phyloP scores from a whole-genome alignment of 176 grass and related monocot genomes.

The Alloteropsis semialata region DNA sequence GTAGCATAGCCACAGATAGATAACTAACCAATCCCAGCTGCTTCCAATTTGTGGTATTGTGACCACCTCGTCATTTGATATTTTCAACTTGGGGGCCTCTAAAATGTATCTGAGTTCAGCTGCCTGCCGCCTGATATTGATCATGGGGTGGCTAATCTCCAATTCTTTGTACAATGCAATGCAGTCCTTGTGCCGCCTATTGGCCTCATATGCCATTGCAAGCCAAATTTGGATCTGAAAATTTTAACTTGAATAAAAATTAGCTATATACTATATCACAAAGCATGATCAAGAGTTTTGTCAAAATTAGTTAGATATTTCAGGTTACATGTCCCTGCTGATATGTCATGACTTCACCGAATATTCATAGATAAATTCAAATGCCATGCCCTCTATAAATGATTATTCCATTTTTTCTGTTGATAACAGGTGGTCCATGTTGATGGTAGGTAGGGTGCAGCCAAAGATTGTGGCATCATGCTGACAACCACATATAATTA shows the following conservation, averaged over 20 bases:
- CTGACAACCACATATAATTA: neutral
- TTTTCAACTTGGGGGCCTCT: conserved; percentile 95
- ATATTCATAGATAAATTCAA: neutral
- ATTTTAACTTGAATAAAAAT: neutral
- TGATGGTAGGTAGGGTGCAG: neutral
- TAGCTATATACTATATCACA: neutral
- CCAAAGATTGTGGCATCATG: neutral
- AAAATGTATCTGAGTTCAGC: conserved; percentile 92
- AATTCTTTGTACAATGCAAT: conserved; percentile 92
- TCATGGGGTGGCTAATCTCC: conserved; percentile 75
- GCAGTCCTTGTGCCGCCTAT: conserved; percentile 91
- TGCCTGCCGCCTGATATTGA: conserved; percentile 89
- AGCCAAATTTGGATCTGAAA: conserved; percentile 99
- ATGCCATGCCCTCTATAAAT: neutral
- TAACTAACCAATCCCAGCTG: conserved; percentile 87
- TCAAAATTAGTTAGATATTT: neutral
- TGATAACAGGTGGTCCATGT: neutral
- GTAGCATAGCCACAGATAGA: neutral
- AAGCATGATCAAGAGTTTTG: neutral
- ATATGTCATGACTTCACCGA: neutral
- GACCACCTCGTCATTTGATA: conserved; percentile 96
- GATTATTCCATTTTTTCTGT: neutral
- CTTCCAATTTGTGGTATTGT: conserved; percentile 93
- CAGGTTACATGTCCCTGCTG: neutral
- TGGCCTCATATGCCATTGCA: conserved; percentile 97